phyloP scores from a whole-genome alignment of 2,329 filamentous ascomycete genomes.

The Coniella vitis region DNA sequence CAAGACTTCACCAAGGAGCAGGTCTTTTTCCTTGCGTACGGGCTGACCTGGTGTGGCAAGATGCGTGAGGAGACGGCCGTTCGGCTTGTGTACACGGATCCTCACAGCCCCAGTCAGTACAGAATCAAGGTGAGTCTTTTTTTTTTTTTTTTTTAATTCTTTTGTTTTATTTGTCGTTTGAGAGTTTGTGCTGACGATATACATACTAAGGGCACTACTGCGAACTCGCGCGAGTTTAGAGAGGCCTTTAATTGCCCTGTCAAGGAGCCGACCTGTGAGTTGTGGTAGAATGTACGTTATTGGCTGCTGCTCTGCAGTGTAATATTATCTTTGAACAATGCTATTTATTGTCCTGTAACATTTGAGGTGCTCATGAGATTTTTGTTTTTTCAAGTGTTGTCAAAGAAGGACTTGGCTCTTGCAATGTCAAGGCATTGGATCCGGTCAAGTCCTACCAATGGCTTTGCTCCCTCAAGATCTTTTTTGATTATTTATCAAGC shows the following conservation, averaged over 20 bases:
- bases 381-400: too few species aligned
- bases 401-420: too few species aligned
- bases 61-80: slow-evolving; percentile 51
- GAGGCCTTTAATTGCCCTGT: slow-evolving; percentile 60
- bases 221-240: slow-evolving; percentile 60
- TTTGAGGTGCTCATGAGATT: too few species aligned
- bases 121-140: slow-evolving; percentile 43
- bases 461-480: too few species aligned
- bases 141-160: not conserved
- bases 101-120: slow-evolving; percentile 57
- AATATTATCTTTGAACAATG: too few species aligned
- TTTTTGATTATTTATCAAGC: too few species aligned
- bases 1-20: slow-evolving; percentile 59
- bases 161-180: not conserved
- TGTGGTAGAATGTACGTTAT: slow-evolving; percentile 45
- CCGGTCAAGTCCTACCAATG: too few species aligned
- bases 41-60: slow-evolving; percentile 62
- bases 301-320: too few species aligned
- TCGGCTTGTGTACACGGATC: slow-evolving; percentile 52
- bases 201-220: slow-evolving; percentile 41
- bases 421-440: too few species aligned
- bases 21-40: slow-evolving; percentile 61
- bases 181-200: not conserved
- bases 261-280: slow-evolving; percentile 61
- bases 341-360: too few species aligned